A percentile compares a stretch with the other conserved stretches of the same genome.
Conservation (phyloP, 2,329 filamentous ascomycete genomes). For the Calonectria pteridis region DNA sequence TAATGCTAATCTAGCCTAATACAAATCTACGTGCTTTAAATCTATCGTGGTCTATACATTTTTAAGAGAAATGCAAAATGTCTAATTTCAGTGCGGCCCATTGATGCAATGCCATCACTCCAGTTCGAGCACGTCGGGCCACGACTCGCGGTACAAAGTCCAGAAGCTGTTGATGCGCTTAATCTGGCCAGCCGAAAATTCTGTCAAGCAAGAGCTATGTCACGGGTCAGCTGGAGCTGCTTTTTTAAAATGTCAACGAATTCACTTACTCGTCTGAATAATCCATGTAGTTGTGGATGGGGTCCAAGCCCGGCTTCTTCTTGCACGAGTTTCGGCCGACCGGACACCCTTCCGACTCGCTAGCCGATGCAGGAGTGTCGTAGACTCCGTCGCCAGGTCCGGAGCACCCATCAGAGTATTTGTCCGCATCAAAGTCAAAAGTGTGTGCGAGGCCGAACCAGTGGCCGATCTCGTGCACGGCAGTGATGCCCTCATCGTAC, state of each 20-base stretch:
- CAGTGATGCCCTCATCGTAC: not conserved
- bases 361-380: not conserved
- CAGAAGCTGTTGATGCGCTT: not conserved
- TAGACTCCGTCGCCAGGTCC: not conserved
- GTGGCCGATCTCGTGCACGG: conserved; percentile 1
- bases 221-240: not conserved
- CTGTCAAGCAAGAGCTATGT: not conserved
- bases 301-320: not conserved
- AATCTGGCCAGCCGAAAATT: not conserved
- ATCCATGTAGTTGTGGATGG: conserved; percentile 4
- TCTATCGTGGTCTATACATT: not conserved
- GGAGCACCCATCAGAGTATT: not conserved
- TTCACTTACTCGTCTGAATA: not conserved
- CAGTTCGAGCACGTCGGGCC: not conserved
- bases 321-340: not conserved
- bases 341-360: not conserved
- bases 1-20: not conserved
- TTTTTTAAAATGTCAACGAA: too few species aligned
- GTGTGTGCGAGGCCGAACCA: not conserved
- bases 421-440: not conserved
- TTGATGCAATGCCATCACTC: not conserved
- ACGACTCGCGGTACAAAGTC: not conserved
- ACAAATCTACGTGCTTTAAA: not conserved
- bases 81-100: not conserved
- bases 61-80: not conserved